Evolutionary conservation across 108 stramenopile species (phyloP), one percentile per base, ranked within the genome.

Genomic region (Stephanodiscus triporus): DNA sequence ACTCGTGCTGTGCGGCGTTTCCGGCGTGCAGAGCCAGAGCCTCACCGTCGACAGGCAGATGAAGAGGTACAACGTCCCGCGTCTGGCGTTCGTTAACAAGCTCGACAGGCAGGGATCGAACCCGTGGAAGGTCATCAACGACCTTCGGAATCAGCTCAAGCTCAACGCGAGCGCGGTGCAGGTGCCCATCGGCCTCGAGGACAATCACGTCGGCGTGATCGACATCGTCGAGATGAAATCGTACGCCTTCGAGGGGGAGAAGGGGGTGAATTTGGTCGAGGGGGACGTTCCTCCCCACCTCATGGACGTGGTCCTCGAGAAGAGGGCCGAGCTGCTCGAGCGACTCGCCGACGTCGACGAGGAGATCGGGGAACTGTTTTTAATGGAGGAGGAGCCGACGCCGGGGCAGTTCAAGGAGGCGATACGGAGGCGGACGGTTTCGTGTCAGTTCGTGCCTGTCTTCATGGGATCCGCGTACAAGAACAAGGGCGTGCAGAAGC

Each of bases 391-490:
- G 74, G 88, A 80, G 37, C 95, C 97, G 2, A 86, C 86, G n/a
- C 76, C 43, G 2, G 93, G 95, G 38, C 82, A 87, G 22, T 66
- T 99, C 56, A 91, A 91, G 76, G 95, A 82, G 9, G 96, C 93
- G 22, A 97, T 99, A 74, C 89, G 98, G 1, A 77, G 95, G 19
- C 85, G 85, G 61, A 96, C 96, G 29, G 85, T 99, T 26, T 84
- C 89, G 2, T 96, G 91, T 57, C 84, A 86, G 14, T 98, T 99
- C 75, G 98, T 99, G 17, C 98, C 99, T 4, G 98, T 99, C 13
- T 98, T 99, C 70, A 98, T 99, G 97, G 99, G 98, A 22, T 95
- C 94, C 50, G 98, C 99, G 4, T 99, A 95, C 82, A 99, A 99
- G 90, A 99, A 99, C 84, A 98, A 97, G 73, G 98, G 98, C 51